Conservation (phyloP, 805 yeast species). For the Yamadazyma sp. region DNA sequence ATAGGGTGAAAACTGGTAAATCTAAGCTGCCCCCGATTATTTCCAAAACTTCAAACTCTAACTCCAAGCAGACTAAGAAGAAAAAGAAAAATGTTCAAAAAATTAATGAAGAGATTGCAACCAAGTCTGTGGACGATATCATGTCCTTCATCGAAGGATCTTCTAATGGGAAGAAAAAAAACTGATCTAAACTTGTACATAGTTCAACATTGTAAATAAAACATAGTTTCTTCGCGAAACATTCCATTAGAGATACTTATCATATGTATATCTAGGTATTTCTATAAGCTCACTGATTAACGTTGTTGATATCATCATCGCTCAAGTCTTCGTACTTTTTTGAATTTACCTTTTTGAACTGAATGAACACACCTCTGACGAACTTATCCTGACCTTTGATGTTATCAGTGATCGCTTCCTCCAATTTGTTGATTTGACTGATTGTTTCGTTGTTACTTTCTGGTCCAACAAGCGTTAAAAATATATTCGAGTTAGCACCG, state of each 20-base stretch:
- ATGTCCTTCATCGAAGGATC: slow-evolving; percentile 68
- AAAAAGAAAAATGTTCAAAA: slow-evolving; percentile 7
- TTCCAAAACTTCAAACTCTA: slow-evolving; percentile 18
- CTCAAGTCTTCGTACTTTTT: slow-evolving; percentile 3
- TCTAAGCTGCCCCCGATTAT: neutral
- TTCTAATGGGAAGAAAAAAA: slow-evolving; percentile 2
- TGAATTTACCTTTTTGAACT: slow-evolving; percentile 12
- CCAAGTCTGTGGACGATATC: slow-evolving; percentile 69
- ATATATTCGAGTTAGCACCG: slow-evolving; percentile 55
- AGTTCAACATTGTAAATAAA: neutral
- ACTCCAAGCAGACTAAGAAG: slow-evolving; percentile 11
- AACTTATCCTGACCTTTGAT: slow-evolving; percentile 42
- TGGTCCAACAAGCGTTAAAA: slow-evolving; percentile 27
- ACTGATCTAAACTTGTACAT: slow-evolving; percentile 4
- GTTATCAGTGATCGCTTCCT: slow-evolving; percentile 30
- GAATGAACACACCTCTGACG: slow-evolving; percentile 36
- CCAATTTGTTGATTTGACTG: slow-evolving; percentile 31
- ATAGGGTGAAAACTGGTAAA: slow-evolving; percentile 13
- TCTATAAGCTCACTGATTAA: neutral
- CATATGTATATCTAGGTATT: slow-evolving; percentile 4
- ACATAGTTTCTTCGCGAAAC: neutral
- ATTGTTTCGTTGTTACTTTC: slow-evolving; percentile 22
- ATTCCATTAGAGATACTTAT: slow-evolving; percentile 1
- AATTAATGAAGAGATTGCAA: slow-evolving; percentile 43
- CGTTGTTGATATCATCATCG: slow-evolving; percentile 10